Percentiles rank a stretch among this genome's conserved stretches.
These are phyloP conservation scores for Phytopythium boreale DNA, from an alignment of 352 stramenopile genomes.

Conservation along the genomic window DNA sequence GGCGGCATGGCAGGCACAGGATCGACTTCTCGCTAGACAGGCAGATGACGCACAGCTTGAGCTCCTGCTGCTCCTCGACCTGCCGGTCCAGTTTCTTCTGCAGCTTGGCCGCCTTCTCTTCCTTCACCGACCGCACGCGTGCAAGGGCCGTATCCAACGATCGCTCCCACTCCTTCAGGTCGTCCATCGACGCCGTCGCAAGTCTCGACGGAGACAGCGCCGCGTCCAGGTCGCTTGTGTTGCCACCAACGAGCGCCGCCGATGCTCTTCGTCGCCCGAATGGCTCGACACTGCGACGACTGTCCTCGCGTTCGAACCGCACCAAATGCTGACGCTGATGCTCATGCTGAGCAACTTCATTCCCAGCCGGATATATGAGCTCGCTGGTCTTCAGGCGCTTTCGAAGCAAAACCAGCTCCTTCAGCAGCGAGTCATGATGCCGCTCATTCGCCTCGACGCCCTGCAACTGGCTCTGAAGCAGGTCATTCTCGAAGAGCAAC, in stretches of 20 bases:
- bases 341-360: background rate
- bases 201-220: slow-evolving; percentile 12
- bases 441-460: slow-evolving; percentile 64
- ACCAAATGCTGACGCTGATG: background rate
- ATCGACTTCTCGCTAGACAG: slow-evolving; percentile 82
- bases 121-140: slow-evolving; percentile 53
- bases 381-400: slow-evolving; percentile 40
- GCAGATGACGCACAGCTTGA: slow-evolving; percentile 87
- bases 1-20: slow-evolving; percentile 76
- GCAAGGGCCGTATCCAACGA: slow-evolving; percentile 57
- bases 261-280: background rate
- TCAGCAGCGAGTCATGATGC: slow-evolving; percentile 65
- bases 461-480: slow-evolving; percentile 71
- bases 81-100: slow-evolving; percentile 76
- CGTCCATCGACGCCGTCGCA: slow-evolving; percentile 32
- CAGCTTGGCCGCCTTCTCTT: slow-evolving; percentile 73
- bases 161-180: slow-evolving; percentile 73
- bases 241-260: background rate
- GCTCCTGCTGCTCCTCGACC: slow-evolving; percentile 74
- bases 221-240: slow-evolving; percentile 1
- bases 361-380: slow-evolving; percentile 2
- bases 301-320: background rate
- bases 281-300: background rate
- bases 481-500: slow-evolving; percentile 78
- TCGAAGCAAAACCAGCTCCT: slow-evolving; percentile 47